Base-by-base conservation (phyloP, 139 green algal genomes). In the Eudorina sp. region DNA sequence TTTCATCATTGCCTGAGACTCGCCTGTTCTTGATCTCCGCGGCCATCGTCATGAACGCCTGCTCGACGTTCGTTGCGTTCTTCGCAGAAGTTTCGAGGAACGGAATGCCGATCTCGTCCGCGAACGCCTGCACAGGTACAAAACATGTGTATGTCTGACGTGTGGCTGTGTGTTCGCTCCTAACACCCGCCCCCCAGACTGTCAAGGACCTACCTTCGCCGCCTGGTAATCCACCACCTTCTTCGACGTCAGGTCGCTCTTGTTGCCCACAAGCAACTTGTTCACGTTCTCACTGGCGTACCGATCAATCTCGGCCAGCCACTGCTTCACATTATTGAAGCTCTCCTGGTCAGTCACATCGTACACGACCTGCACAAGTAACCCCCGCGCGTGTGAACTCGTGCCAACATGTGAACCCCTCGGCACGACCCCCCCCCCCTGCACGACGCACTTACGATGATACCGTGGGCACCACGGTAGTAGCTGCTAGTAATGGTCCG, bases 1-100 rank as follows among this genome's bases (percentile, higher is more conserved):
- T n/a, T n/a, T n/a, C n/a, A n/a, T n/a, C n/a, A n/a, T n/a, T n/a
- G n/a, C n/a, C n/a, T 55, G 48, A 21, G 48, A 13, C 48, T 3
- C 58, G 77, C 91, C 94, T 95, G 92, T 99, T 99, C 95, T 99
- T 99, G 94, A 99, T 99, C 92, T 99, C 98, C 64, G 95, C 97
- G 23, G 98, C 98, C 98, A 99, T 99, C 31, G 97, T 99, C 98
- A 99, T 99, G 95, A 99, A 99, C 19, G 98, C 97, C 92, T 98
- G 95, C 94, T 99, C 98, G 13, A 99, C 98, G 91, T 99, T 99
- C 14, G 96, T 99, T 14, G 98, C 96, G 90, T 98, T 98, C 96
- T 99, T 99, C 31, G 98, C 98, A 83, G 94, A 98, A 1, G 98
- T 99, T 93, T 99, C 98, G 46, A 99, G 92, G 95, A 99, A 99